Evolutionary conservation across 1,139 yeast species (phyloP).

Genomic region (Pneumocystis murina): DNA sequence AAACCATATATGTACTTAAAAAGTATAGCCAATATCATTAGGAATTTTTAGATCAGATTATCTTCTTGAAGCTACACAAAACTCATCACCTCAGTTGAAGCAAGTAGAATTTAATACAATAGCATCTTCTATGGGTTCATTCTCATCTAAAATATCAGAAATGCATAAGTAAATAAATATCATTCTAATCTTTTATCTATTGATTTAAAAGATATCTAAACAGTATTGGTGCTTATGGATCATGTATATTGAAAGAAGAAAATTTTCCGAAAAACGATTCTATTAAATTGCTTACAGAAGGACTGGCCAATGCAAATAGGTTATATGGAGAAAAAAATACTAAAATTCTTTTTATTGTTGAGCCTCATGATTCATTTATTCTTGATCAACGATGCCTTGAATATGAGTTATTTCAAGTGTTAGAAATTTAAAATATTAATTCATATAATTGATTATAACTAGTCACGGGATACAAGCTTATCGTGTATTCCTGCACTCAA

Average conservation of each 20-base stretch:
- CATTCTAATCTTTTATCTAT: background rate
- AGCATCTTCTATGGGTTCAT: constrained; percentile 87
- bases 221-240: constrained; percentile 21
- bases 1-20: background rate
- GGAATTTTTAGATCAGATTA: constrained; percentile 89
- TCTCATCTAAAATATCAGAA: constrained; percentile 64
- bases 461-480: background rate
- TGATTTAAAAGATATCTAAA: constrained; percentile 15
- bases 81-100: constrained; percentile 35
- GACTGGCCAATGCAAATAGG: constrained; percentile 51
- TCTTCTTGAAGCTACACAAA: constrained; percentile 41
- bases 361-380: constrained; percentile 72
- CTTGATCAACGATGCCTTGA: constrained; percentile 83
- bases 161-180: constrained; percentile 39
- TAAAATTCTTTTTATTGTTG: constrained; percentile 65
- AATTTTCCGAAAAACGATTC: constrained; percentile 59
- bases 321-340: constrained; percentile 33
- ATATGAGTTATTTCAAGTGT: constrained; percentile 39
- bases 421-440: background rate
- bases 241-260: constrained; percentile 23
- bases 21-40: constrained; percentile 55
- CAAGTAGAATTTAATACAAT: constrained; percentile 95
- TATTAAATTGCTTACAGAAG: constrained; percentile 44
- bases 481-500: background rate
- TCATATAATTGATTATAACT: background rate